A percentile compares a stretch with the other conserved stretches of the same genome.
These are phyloP conservation scores for Hygrocybe coccinea DNA, from an alignment of 768 basidiomycete species.

Conservation along the genomic window DNA sequence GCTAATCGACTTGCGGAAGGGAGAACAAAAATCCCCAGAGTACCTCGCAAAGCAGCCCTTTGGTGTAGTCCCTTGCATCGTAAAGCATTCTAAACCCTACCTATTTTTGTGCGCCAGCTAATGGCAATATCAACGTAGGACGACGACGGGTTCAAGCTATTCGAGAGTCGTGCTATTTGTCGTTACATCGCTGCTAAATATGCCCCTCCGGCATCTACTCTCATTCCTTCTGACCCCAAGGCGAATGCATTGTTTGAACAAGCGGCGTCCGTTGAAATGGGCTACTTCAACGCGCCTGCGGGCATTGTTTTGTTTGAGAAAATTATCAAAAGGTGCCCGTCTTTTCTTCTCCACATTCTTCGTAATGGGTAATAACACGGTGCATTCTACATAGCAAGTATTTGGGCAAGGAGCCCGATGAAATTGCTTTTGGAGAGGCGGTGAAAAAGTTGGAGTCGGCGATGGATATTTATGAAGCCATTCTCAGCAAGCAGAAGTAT, in stretches of 20 bases:
- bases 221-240: slow-evolving; percentile 46
- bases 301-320: slow-evolving; percentile 43
- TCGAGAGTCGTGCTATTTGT: slow-evolving; percentile 57
- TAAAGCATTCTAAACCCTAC: slow-evolving; percentile 21
- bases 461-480: slow-evolving; percentile 50
- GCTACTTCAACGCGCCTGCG: slow-evolving; percentile 47
- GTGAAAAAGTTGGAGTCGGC: slow-evolving; percentile 31
- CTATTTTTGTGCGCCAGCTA: neutral
- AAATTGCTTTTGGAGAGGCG: slow-evolving; percentile 23
- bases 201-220: slow-evolving; percentile 42
- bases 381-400: neutral
- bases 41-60: slow-evolving; percentile 55
- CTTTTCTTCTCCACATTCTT: neutral
- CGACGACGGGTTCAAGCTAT: slow-evolving; percentile 58
- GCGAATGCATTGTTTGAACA: slow-evolving; percentile 42
- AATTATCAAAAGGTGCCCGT: slow-evolving; percentile 46
- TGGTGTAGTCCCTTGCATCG: slow-evolving; percentile 58
- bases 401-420: slow-evolving; percentile 10
- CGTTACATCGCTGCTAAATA: slow-evolving; percentile 58
- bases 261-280: slow-evolving; percentile 47
- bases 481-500: slow-evolving; percentile 52
- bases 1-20: slow-evolving; percentile 38
- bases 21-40: slow-evolving; percentile 43
- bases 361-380: slow-evolving; percentile 5
- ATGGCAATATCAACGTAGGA: slow-evolving; percentile 27